Conservation (phyloP, 257 asterid genomes). For the Solanum gandarillasii region DNA sequence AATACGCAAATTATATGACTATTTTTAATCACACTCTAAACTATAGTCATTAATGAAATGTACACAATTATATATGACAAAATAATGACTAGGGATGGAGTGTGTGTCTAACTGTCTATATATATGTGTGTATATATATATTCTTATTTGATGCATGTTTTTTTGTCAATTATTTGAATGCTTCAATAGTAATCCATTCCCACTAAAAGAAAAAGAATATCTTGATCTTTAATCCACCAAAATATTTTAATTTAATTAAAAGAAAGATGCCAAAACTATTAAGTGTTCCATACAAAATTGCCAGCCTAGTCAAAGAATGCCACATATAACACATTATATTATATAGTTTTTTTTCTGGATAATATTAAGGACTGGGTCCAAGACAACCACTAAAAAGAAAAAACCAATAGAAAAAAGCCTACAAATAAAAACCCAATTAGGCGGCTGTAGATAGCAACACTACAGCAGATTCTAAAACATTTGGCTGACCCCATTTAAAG, state of each 20-base stretch:
- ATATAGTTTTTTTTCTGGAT: not conserved
- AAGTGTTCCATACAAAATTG: conserved; percentile 1
- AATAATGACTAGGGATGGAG: not conserved
- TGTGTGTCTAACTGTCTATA: not conserved
- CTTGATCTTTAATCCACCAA: not conserved
- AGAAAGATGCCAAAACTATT: not conserved
- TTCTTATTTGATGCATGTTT: not conserved
- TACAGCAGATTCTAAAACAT: conserved; percentile 17
- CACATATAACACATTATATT: not conserved
- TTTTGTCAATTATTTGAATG: not conserved
- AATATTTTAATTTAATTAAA: not conserved
- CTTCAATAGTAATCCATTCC: not conserved
- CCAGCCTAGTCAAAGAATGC: conserved; percentile 10
- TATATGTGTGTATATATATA: no score
- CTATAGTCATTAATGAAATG: not conserved
- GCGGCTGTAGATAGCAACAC: conserved; percentile 42
- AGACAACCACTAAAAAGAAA: not conserved
- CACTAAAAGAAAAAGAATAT: not conserved
- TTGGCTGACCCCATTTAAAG: conserved; percentile 14
- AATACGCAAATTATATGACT: no score
- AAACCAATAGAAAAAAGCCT: not conserved
- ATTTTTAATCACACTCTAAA: not conserved
- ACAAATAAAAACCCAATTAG: conserved; percentile 10
- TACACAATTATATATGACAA: not conserved
- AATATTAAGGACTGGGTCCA: not conserved